Base-by-base conservation (phyloP, 768 basidiomycete species). In the Calocybe indica region DNA sequence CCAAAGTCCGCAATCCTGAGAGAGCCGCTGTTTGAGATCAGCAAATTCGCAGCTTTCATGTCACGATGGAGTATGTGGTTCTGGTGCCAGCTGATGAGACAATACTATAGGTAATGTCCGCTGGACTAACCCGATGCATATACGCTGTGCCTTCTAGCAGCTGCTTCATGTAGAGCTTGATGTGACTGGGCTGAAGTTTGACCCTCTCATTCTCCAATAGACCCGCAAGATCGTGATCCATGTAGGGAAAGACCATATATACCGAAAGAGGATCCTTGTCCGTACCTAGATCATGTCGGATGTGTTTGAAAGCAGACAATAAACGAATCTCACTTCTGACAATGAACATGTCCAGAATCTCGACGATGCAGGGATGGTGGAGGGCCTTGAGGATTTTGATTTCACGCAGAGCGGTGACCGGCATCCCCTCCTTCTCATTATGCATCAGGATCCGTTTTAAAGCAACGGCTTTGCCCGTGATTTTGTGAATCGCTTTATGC, bases 191-290 rank as follows among this genome's bases (percentile, higher is more conserved):
- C 43, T 79, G 78, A 3, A 95, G 71, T 55, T 85, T 85, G 49
- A 93, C 93, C 28, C 87, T 79, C 50, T 89, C 85, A 60, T 98
- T 97, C 65, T 94, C 91, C 50, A 99, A 69, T 35, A 98, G 65
- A 2, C 96, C 96, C 2, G 95, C 92, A 8, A 99, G 80, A 66
- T 99, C 96, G 58, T 99, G 95, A 58, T 98, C 96, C 96, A 98
- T 98, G 68, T 97, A 99, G 0, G 96, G 96, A 59, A 98, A 99
- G 37, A 97, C 95, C 92, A 98, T 96, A 67, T 90, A 96, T 10
- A 97, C 90, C 4, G 89, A 90, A 46, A 91, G 69, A 22, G 86
- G 82, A 40, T 84, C 82, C 52, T 79, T 81, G 8, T 75, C 78
- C 49, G 74, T 85, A 60, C 85, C 83, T 85, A 52, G 38, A 11